These are phyloP conservation scores for Trifolium fragiferum DNA, from an alignment of 306 rosid species.

Conservation along the genomic window DNA sequence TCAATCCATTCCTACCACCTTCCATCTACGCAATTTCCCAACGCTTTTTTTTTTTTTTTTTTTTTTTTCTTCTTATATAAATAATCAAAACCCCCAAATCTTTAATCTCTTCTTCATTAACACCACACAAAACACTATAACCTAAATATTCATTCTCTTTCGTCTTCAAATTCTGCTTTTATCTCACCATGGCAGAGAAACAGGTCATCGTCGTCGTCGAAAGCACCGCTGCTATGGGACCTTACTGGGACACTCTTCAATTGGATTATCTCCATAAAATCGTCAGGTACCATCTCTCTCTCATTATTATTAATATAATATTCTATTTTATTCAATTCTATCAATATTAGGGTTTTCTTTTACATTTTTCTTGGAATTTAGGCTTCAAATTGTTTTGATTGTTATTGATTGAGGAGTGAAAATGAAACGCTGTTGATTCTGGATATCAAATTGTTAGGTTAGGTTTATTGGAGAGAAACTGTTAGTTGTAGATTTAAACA, in stretches of 20 bases:
- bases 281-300: constrained; percentile 53
- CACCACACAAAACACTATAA: background rate
- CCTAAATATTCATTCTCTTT: background rate
- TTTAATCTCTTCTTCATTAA: background rate
- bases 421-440: background rate
- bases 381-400: background rate
- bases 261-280: constrained; percentile 81
- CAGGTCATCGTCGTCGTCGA: constrained; percentile 81
- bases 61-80: too few species aligned
- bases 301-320: too few species aligned
- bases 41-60: too few species aligned
- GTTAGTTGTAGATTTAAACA: background rate
- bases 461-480: background rate
- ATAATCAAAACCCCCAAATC: too few species aligned
- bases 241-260: constrained; percentile 65
- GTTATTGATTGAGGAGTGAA: background rate
- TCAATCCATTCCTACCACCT: background rate
- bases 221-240: constrained; percentile 87
- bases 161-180: too few species aligned
- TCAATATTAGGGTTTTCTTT: constrained; percentile 9
- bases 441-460: background rate
- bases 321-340: background rate
- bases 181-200: constrained; percentile 67
- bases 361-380: background rate
- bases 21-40: background rate